A percentile compares a stretch with the other conserved stretches of the same genome.
phyloP scores from a whole-genome alignment of 176 grass and related monocot genomes.

The Zizania latifolia region DNA sequence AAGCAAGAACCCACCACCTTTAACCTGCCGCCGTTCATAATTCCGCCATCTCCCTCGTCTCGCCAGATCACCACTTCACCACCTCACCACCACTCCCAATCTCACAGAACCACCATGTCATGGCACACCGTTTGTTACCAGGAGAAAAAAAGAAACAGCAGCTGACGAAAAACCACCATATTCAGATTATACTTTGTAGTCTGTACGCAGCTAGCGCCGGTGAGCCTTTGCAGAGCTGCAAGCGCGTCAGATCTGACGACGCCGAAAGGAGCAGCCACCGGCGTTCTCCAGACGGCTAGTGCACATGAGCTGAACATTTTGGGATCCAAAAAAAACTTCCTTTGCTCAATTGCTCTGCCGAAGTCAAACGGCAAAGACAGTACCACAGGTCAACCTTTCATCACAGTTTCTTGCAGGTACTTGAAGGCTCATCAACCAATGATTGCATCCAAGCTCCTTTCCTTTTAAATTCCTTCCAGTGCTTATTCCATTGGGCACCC shows the following conservation, averaged over 20 bases:
- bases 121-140: neutral
- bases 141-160: neutral
- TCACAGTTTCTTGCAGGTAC: neutral
- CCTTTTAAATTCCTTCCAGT: neutral
- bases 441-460: neutral
- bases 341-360: neutral
- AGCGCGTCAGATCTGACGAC: neutral
- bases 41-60: no score
- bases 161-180: no score
- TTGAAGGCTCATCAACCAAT: neutral
- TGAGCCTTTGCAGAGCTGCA: neutral
- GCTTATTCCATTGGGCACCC: neutral
- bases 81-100: no score
- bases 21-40: neutral
- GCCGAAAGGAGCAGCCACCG: neutral
- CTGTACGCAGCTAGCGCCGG: neutral
- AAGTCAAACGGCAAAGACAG: neutral
- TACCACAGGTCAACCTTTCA: neutral
- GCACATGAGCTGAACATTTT: neutral
- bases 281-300: conserved; percentile 4
- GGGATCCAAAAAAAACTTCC: conserved; percentile 10
- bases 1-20: conserved; percentile 3
- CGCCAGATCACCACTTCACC: no score
- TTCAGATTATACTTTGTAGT: no score
- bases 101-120: neutral